Evolutionary conservation across 768 basidiomycete species (phyloP).

Genomic region (Trametes gibbosa): DNA sequence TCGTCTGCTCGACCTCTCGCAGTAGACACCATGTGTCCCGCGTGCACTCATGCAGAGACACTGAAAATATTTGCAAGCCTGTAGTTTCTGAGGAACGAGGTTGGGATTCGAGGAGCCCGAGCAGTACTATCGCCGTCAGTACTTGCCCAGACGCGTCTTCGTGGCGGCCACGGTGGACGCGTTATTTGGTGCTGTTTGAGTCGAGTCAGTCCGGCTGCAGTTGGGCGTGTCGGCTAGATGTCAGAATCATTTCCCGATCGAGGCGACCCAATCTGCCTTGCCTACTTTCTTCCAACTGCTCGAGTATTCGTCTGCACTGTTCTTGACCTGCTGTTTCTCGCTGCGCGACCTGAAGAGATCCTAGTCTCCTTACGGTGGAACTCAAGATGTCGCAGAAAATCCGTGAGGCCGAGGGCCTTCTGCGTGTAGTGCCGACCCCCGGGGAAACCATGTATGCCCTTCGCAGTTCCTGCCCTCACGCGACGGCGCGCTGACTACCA

Average conservation of each 20-base stretch:
- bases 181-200: conserved; percentile 15
- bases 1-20: no score
- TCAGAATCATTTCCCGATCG: conserved; percentile 9
- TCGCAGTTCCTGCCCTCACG: background rate
- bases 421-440: conserved; percentile 41
- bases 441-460: conserved; percentile 43
- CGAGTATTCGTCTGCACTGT: background rate
- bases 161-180: background rate
- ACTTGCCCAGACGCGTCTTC: no score
- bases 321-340: background rate
- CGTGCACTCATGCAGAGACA: no score
- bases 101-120: no score
- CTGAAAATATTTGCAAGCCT: no score
- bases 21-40: no score
- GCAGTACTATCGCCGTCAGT: no score
- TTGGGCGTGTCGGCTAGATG: conserved; percentile 13
- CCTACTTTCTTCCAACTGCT: background rate
- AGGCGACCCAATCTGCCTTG: background rate
- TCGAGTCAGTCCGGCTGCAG: conserved; percentile 14
- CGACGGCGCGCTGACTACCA: background rate
- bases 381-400: conserved; percentile 37
- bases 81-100: no score
- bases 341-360: no score
- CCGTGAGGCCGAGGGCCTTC: conserved; percentile 40
- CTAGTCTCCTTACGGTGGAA: background rate